Base-by-base conservation (phyloP, 176 grass and related monocot species). In the Bolboschoenus planiculmis region DNA sequence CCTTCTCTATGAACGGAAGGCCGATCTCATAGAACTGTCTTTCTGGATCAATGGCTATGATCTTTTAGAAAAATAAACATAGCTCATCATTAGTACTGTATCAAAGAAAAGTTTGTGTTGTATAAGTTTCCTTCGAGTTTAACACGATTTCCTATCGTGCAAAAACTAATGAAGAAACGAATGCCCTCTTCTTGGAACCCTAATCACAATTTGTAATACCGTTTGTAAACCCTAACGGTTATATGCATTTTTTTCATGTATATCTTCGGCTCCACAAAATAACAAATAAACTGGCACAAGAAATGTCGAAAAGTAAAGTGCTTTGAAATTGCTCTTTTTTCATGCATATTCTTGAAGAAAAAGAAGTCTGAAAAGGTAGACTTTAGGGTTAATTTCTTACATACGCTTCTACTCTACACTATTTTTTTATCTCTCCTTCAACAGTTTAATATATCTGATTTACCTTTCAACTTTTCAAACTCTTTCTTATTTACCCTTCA, bases 1-100 rank as follows among this genome's bases (percentile, higher is more conserved):
- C 90, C 77, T 86, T 88, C 31, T 88, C 31, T 59, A 95, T 87
- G 50, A 83, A 56, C 0, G 93, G 93, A 0, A 60, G 64, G 2
- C 93, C 93, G 3, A 92, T 56, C 56, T 95, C 86, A 66, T 85
- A 95, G 82, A 21, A 78, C 4, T 87, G 37, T 1, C 81, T 29
- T 54, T 83, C 74, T 2, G 50, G 26, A 67, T 95, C 90, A 33
- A 95, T 78, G 3, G 88, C 93, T 13, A 95, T 21, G 10, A 95
- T 84, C 87, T 89, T 27, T 63, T 31, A 24, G 27, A 84, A 67
- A 29, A 18, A 47, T 57, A 56, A 37, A 84, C 4, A 84, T 61
- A 4, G 20, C 31, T 37, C 43, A 75, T 29, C 10, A 75, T 50
- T 75, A 48, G 71, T 75, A 30, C 30, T 7, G 43, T 68, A 34